Base-by-base conservation (phyloP, 495 filamentous ascomycete species). In the Hyaloscypha variabilis region DNA sequence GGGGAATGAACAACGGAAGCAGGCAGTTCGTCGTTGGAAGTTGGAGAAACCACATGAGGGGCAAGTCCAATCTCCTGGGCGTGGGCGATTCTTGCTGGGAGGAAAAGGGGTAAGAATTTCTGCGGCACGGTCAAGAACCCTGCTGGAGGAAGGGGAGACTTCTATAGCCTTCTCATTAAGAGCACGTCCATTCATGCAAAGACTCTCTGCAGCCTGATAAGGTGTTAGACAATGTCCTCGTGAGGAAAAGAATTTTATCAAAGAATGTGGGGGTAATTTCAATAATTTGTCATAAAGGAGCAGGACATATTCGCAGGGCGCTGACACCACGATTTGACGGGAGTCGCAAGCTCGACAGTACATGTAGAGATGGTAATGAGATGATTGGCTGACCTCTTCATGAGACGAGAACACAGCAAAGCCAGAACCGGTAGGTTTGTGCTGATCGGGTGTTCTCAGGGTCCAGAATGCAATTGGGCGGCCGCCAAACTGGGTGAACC, bases 401-500 rank as follows among this genome's bases (percentile, higher is more conserved):
- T 99, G 95, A 29, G 94, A 97, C 59, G 95, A 97, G 74, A 99
- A 99, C 34, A 98, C 93, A 24, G 94, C 95, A 76, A 99, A 99
- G 26, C 95, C 95, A 51, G 94, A 94, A 23, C 95, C 95, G 8
- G 94, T 98, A 23, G 95, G 95, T 82, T 99, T 99, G 79, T 97
- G 94, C 77, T 98, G 95, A 76, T 99, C 95, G 13, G 95, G 95
- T 24, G 95, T 98, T 50, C 95, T 92, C 59, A 99, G 82, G 23
- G 95, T 99, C 94, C 94, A 99, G 78, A 99, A 99, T 24, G 94
- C 94, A 80, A 98, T 98, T n/a, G 95, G 95, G 21, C 95, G 91
- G 51, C 95, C 95, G 62, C 95, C 94, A 72, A 96, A 99, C 74
- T 99, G 95, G 26, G 95, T 99, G 76, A 97, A 99, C 95, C 95